Base-by-base conservation (phyloP, 2,329 filamentous ascomycete genomes). In the Rhynchosporium agropyri region DNA sequence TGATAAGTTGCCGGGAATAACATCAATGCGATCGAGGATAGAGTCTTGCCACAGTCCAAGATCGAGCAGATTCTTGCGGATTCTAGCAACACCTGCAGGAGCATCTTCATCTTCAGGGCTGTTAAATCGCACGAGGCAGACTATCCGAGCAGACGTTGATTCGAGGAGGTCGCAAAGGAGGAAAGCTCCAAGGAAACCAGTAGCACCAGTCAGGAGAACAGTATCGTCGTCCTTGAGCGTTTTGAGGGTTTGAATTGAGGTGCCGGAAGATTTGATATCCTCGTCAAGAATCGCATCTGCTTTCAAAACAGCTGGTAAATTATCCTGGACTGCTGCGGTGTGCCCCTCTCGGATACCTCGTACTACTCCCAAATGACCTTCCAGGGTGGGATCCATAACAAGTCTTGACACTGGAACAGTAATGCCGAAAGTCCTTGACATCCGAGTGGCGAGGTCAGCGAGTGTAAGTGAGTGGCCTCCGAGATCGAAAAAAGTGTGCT, bases 101-200 rank as follows among this genome's bases (percentile, higher is more conserved):
- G 83, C 79, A 67, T 88, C 85, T 26, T 87, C 84, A 40, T 86
- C 81, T 4, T 83, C 80, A 0, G 89, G 87, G 63, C 91, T 88
- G 54, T 91, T 88, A 5, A 96, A 89, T 61, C 92, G 87, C 0
- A 88, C 87, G 59, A 96, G 85, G 26, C 96, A 82, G 64, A 84
- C 85, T 13, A 84, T 79, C 29, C 78, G 76, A 26, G 79, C 82
- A 15, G 78, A 77, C 15, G 80, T 79, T 29, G 87, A 80, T 57
- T 84, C 82, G 1, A 97, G 80, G 1, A 96, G 77, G 58, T 96
- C 90, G 61, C 83, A 83, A 38, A 96, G 79, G 7, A 97, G 80
- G 72, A 92, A 96, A 0, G 90, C 84, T 38, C 93, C 92, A 28
- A 97, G 77, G 79, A 96, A 97, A 1, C 92, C 93, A 3, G 92